Conservation (phyloP, 2,329 filamentous ascomycete species). For the Penicillium sp. region DNA sequence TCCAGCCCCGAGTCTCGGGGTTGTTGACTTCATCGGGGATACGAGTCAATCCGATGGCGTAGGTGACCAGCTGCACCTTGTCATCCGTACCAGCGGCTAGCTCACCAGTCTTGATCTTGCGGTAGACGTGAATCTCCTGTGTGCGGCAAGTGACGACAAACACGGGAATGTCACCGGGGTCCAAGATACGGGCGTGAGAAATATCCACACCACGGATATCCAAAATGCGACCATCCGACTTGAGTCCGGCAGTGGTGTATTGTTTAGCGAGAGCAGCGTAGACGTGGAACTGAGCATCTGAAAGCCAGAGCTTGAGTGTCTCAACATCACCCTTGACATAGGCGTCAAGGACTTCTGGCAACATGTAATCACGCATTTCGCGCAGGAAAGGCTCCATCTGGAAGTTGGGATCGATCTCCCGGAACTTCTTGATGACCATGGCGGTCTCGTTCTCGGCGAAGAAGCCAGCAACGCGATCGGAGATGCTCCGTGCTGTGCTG, state of each 20-base stretch:
- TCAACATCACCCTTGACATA: constrained; percentile 96
- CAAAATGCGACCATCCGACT: constrained; percentile 90
- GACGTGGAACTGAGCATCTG: constrained; percentile 91
- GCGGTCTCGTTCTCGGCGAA: constrained; percentile 99
- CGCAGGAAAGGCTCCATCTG: constrained; percentile 92
- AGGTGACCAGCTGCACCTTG: constrained; percentile 96
- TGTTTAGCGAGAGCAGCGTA: constrained; percentile 97
- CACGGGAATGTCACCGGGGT: constrained; percentile 65
- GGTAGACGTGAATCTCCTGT: constrained; percentile 96
- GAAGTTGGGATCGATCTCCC: constrained; percentile 91
- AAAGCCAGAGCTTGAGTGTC: constrained; percentile 91
- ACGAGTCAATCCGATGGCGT: constrained; percentile 93
- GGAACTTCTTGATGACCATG: constrained; percentile 96
- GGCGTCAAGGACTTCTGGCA: constrained; percentile 94
- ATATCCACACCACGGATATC: constrained; percentile 93
- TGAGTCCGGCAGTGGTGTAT: constrained; percentile 88
- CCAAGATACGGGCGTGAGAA: constrained; percentile 47
- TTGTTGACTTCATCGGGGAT: constrained; percentile 95
- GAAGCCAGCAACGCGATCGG: constrained; percentile 88
- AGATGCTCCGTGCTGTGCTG: constrained; percentile 87
- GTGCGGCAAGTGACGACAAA: constrained; percentile 97
- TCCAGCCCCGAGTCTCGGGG: constrained; percentile 93
- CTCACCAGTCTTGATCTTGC: constrained; percentile 83
- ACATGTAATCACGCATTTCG: constrained; percentile 95
- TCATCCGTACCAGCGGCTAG: constrained; percentile 98